Conservation (phyloP, 2,329 filamentous ascomycete species). For the Fusarium lateritium region DNA sequence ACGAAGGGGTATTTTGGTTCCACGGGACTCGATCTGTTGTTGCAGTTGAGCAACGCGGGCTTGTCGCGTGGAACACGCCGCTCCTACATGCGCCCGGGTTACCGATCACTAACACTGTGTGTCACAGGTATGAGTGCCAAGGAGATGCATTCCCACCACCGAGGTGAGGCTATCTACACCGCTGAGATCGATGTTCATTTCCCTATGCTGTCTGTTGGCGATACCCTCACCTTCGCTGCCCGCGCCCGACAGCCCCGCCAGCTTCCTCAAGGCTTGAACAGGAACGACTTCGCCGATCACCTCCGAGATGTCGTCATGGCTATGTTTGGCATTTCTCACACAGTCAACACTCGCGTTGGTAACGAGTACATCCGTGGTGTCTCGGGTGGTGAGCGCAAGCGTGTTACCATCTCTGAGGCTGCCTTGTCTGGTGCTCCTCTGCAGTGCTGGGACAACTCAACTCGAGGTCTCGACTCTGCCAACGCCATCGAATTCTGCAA, state of each 20-base stretch:
- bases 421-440: conserved; percentile 71
- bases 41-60: conserved; percentile 14
- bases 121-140: conserved; percentile 72
- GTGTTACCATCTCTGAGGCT: conserved; percentile 75
- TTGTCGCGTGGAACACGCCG: conserved; percentile 23
- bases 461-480: conserved; percentile 80
- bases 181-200: conserved; percentile 89
- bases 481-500: conserved; percentile 83
- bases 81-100: conserved; percentile 6
- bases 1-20: conserved; percentile 8
- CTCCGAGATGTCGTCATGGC: conserved; percentile 82
- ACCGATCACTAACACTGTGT: conserved; percentile 32
- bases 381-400: conserved; percentile 80
- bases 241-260: conserved; percentile 75
- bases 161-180: conserved; percentile 89
- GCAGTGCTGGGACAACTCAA: conserved; percentile 81
- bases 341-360: conserved; percentile 79
- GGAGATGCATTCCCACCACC: conserved; percentile 83
- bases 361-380: conserved; percentile 84
- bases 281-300: conserved; percentile 70
- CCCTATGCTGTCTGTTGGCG: conserved; percentile 81
- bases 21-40: conserved; percentile 13
- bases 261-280: conserved; percentile 71
- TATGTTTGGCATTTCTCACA: conserved; percentile 81
- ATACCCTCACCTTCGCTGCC: conserved; percentile 85